These are phyloP conservation scores for Diaporthe aspalathi DNA, from an alignment of 2,329 filamentous ascomycete species.

Conservation along the genomic window DNA sequence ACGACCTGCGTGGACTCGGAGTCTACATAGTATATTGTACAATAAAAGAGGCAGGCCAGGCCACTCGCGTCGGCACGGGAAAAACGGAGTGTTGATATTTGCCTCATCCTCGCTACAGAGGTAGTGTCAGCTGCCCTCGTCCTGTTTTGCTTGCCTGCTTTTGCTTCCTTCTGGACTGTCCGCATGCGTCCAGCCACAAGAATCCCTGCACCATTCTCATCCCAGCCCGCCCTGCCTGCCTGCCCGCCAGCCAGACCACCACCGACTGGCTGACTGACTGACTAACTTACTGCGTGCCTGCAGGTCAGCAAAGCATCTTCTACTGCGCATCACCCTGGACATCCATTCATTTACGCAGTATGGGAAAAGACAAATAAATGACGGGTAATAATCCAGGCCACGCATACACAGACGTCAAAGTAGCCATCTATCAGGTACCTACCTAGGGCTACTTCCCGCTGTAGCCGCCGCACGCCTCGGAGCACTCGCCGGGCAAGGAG, in stretches of 20 bases:
- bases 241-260: background rate
- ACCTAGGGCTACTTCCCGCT: background rate
- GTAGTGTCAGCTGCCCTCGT: constrained; percentile 23
- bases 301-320: constrained; percentile 20
- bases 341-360: too few relatives aligned
- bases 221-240: background rate
- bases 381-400: background rate
- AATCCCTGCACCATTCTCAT: constrained; percentile 1
- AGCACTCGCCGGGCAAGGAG: background rate
- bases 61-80: constrained; percentile 1
- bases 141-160: constrained; percentile 23
- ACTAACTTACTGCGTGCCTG: constrained; percentile 9
- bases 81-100: background rate
- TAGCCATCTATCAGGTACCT: background rate
- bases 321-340: background rate
- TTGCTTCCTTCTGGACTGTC: constrained; percentile 13
- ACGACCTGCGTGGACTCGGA: too few relatives aligned
- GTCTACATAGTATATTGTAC: too few relatives aligned
- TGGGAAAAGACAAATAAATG: background rate
- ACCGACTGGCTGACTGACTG: constrained; percentile 12
- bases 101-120: constrained; percentile 10
- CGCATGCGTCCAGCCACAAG: constrained; percentile 7
- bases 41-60: too few relatives aligned
- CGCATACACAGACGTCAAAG: background rate
- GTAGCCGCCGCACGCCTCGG: constrained; percentile 2